phyloP scores from a whole-genome alignment of 2,329 filamentous ascomycete genomes.

The Calonectria crousiana region DNA sequence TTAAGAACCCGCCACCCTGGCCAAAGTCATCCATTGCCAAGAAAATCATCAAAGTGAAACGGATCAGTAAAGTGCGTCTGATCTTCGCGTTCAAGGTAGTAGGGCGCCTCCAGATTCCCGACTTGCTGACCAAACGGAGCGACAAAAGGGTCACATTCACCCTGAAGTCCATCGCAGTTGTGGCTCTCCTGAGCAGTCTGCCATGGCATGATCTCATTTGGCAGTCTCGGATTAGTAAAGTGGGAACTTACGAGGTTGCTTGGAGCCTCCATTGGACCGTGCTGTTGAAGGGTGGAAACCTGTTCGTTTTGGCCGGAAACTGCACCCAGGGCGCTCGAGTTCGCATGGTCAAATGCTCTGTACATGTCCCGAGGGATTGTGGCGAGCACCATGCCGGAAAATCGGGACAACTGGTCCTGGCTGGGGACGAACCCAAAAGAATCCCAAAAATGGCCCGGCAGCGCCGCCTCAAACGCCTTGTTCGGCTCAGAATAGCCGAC shows the following conservation, averaged over 20 bases:
- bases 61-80: neutral
- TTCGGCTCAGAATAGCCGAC: neutral
- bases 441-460: neutral
- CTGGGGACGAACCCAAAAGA: neutral
- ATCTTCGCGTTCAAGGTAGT: neutral
- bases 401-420: neutral
- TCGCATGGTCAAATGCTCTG: neutral
- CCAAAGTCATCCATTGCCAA: neutral
- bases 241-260: neutral
- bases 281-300: neutral
- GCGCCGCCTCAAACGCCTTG: neutral
- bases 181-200: neutral
- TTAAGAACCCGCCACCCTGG: neutral
- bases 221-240: neutral
- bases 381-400: neutral
- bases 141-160: neutral
- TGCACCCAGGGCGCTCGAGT: neutral
- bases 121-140: neutral
- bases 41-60: neutral
- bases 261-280: neutral
- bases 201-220: neutral
- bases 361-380: accelerated
- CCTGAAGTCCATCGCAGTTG: no score
- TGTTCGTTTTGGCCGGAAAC: neutral
- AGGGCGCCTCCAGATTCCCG: neutral